Evolutionary conservation across 768 basidiomycete genomes (phyloP).

Genomic region (Amanita rubescens): DNA sequence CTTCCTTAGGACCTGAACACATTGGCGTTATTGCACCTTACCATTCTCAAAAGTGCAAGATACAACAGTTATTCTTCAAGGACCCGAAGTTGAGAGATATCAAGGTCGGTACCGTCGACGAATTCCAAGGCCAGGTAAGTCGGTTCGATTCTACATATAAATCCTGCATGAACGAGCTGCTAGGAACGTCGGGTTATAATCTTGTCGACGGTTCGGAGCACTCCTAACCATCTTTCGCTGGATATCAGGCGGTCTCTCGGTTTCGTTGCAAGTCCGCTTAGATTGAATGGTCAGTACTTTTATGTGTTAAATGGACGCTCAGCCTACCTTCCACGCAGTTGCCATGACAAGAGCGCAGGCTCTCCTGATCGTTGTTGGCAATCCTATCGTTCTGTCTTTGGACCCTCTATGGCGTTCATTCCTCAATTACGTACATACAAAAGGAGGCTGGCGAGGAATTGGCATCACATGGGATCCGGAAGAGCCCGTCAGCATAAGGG

Average conservation of each 20-base stretch:
- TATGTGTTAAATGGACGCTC: background rate
- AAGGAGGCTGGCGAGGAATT: constrained; percentile 40
- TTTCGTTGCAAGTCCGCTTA: constrained; percentile 48
- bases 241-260: constrained; percentile 52
- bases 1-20: constrained; percentile 24
- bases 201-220: constrained; percentile 53
- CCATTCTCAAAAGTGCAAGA: constrained; percentile 52
- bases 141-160: constrained; percentile 16
- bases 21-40: constrained; percentile 72
- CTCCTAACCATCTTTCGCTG: constrained; percentile 42
- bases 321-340: constrained; percentile 25
- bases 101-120: constrained; percentile 62
- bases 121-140: constrained; percentile 59
- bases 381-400: constrained; percentile 49
- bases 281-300: constrained; percentile 47
- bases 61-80: constrained; percentile 29
- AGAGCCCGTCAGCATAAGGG: background rate
- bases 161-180: constrained; percentile 20
- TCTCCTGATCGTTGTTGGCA: constrained; percentile 51
- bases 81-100: constrained; percentile 29
- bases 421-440: constrained; percentile 45
- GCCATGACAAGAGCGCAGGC: constrained; percentile 57
- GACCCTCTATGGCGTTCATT: constrained; percentile 59
- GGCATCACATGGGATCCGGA: constrained; percentile 1
- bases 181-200: constrained; percentile 52